Base-by-base conservation (phyloP, 1,284 basidiomycete species). In the Polyporus tsugae region DNA sequence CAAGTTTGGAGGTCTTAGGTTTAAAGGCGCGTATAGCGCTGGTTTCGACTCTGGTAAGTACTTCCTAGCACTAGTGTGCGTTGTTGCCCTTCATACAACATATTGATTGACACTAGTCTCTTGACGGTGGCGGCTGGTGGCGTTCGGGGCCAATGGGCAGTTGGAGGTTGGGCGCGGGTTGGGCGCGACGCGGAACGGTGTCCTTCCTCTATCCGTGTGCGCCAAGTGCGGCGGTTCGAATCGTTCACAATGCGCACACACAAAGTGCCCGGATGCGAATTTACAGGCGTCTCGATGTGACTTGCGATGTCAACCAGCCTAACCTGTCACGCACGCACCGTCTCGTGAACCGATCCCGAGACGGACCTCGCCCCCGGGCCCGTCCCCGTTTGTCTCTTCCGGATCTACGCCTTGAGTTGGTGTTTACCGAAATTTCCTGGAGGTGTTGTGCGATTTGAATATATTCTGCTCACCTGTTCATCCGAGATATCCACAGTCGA, bases 261-360 rank as follows among this genome's bases (percentile, higher is more conserved):
- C 55, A 38, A 9, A 38, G 33, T 38, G 33, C 10, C 19, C 55
- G 35, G 55, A 58, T 22, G 55, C 55, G 33, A 55, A 55, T 55
- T 55, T 35, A 9, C 15, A 55, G 52, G 52, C 29, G 55, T 58
- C n/a, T 38, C 35, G 36, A 38, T n/a, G n/a, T n/a, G n/a, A n/a
- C n/a, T n/a, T n/a, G n/a, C n/a, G n/a, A n/a, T 58, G 55, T 58
- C 55, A 58, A 35, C 53, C 33, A 33, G 53, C 7, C 53, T 33
- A 55, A 22, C 19, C 55, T 36, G 55, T n/a, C 52, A 55, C 6
- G 29, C 52, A 33, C 29, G 4, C 52, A 19, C 29, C 25, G n/a
- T 35, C 25, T 19, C 29, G 52, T 55, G 52, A 29, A 52, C 22
- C 46, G 53, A 55, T 55, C 29, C 15, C 17, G 29, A 55, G 53